Evolutionary conservation across 2,329 filamentous ascomycete genomes (phyloP).

Genomic region (Dactylellina drechsleri): DNA sequence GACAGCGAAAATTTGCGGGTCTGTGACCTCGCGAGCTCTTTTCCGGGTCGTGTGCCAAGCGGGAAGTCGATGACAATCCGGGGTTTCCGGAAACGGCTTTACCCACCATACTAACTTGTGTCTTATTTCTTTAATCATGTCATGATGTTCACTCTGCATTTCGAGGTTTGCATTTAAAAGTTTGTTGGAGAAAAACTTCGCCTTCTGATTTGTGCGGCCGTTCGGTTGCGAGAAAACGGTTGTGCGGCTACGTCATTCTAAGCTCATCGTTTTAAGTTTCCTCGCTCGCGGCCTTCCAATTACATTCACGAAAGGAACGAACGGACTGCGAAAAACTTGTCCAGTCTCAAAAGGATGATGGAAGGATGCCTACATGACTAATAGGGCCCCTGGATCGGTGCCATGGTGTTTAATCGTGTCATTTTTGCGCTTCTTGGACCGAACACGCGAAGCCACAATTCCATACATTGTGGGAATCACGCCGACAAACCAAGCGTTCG

Average conservation of each 20-base stretch:
- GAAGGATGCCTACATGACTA: too few relatives aligned
- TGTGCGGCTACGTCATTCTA: slow-evolving; percentile 21
- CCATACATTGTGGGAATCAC: too few relatives aligned
- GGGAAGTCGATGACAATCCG: slow-evolving; percentile 3
- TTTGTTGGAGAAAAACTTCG: too few relatives aligned
- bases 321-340: slow-evolving; percentile 4
- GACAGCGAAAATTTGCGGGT: slow-evolving; percentile 23
- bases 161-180: background rate
- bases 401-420: background rate
- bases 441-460: background rate
- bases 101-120: background rate
- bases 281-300: too few relatives aligned
- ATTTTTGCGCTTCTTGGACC: too few relatives aligned
- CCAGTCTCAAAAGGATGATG: slow-evolving; percentile 6
- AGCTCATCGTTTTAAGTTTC: slow-evolving; percentile 6
- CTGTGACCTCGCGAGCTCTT: slow-evolving; percentile 23
- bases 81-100: slow-evolving; percentile 4
- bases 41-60: slow-evolving; percentile 6
- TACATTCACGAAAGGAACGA: background rate
- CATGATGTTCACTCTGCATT: slow-evolving; percentile 16
- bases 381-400: slow-evolving; percentile 4
- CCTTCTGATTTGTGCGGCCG: slow-evolving; percentile 20
- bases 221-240: background rate
- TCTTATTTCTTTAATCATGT: slow-evolving; percentile 10
- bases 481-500: too few relatives aligned